Evolutionary conservation across 495 filamentous ascomycete species (phyloP), one percentile per base, ranked within the genome.

Genomic region (Neurospora cerealis): DNA sequence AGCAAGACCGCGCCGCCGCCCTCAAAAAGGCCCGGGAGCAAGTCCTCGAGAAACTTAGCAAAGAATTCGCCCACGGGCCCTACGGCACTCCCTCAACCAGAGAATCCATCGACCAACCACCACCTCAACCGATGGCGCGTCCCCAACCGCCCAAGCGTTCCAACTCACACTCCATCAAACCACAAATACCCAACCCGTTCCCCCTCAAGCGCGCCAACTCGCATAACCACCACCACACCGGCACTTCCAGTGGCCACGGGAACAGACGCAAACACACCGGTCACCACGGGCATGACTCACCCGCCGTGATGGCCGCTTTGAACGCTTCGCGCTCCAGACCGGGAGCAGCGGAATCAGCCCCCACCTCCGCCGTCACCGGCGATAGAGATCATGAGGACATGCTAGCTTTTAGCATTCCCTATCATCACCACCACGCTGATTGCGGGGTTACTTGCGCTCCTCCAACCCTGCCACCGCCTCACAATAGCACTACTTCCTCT

Each of bases 11-110:
- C 38, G 78, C 77, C 2, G 83, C 81, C 54, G 85, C 84, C 28
- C 77, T 87, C 41, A 75, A 80, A 42, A 76, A 82, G 17, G 85
- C 85, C 48, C 83, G 83, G 75, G 83, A 85, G 69, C 80, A 82
- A 0, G 84, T 87, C 44, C 80, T 87, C 4, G 81, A 79, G 39
- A 85, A 85, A 71, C 78, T 87, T 17, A 81, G 83, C 21, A 76
- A 80, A 28, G 83, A 87, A 76, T 87, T 84, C 54, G 54, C 54
- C 3, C 54, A 66, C 28, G 54, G 54, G 6, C 54, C 54, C 15
- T 66, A 66, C 28, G 54, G 54, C 6, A 34, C 54, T 8, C 54
- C 54, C 32, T 66, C 54, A 3, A 36, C 54, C 5, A 34, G 28
- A 1, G 54, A 66, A 9, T 66, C 54, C 5, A 36, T 66, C 7